Percentiles rank a stretch among this genome's conserved stretches.
phyloP scores from a whole-genome alignment of 192 early-diverging fungal genomes.

The Entophlyctis luteolus region DNA sequence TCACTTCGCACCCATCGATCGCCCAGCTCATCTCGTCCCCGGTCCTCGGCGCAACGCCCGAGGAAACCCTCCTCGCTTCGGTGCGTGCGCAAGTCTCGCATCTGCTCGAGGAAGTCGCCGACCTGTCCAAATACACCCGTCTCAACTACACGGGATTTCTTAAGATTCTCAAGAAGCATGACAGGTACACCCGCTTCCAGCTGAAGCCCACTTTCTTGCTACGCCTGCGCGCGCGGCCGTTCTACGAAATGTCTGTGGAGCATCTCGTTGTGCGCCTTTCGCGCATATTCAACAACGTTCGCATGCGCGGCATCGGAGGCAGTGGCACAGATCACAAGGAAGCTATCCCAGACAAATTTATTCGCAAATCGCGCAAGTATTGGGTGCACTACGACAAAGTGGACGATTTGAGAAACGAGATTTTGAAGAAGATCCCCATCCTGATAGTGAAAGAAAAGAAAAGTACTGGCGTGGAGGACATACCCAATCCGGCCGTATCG shows the following conservation, averaged over 20 bases:
- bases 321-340: slow-evolving; percentile 15
- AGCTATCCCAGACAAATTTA: slow-evolving; percentile 61
- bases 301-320: slow-evolving; percentile 37
- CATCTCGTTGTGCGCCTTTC: slow-evolving; percentile 74
- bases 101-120: slow-evolving; percentile 43
- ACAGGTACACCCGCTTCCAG: slow-evolving; percentile 85
- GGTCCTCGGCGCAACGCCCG: slow-evolving; percentile 8
- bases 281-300: slow-evolving; percentile 44
- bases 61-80: slow-evolving; percentile 1
- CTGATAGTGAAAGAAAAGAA: slow-evolving; percentile 26
- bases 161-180: slow-evolving; percentile 96
- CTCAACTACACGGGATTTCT: slow-evolving; percentile 51
- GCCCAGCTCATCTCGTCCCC: slow-evolving; percentile 6
- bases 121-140: slow-evolving; percentile 50
- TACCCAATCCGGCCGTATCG: slow-evolving; percentile 81
- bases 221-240: slow-evolving; percentile 56
- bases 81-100: slow-evolving; percentile 38
- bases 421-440: slow-evolving; percentile 25
- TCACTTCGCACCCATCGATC: slow-evolving; percentile 17
- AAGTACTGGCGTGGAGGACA: slow-evolving; percentile 11
- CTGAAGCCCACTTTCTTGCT: slow-evolving; percentile 71
- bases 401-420: slow-evolving; percentile 20
- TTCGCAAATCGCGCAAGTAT: slow-evolving; percentile 85
- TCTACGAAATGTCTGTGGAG: slow-evolving; percentile 82
- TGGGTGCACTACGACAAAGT: slow-evolving; percentile 79